Percentiles rank a stretch among this genome's conserved stretches.
Evolutionary conservation across 805 yeast genomes (phyloP).

Genomic region (Schizosaccharomyces octosporus): DNA sequence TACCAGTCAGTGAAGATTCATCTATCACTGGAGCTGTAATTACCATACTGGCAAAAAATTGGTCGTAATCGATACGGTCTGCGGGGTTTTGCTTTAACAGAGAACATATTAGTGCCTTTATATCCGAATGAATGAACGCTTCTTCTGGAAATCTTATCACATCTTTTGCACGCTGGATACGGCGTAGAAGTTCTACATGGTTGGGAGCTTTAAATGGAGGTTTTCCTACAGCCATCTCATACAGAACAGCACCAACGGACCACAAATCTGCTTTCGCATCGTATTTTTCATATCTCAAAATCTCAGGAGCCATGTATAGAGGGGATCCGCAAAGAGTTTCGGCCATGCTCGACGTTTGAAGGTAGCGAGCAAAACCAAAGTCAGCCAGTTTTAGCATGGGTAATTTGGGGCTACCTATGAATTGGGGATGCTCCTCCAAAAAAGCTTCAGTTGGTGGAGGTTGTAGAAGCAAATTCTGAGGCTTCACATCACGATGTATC

Average conservation of each 20-base stretch:
- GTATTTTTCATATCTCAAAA: conserved; percentile 75
- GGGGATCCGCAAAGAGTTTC: conserved; percentile 97
- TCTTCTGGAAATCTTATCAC: conserved; percentile 53
- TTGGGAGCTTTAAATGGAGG: conserved; percentile 90
- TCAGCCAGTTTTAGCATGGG: conserved; percentile 88
- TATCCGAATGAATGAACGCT: conserved; percentile 34
- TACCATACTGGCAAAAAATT: conserved; percentile 56
- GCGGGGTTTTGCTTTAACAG: conserved; percentile 64
- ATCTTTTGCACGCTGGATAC: conserved; percentile 64
- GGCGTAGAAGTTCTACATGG: conserved; percentile 69
- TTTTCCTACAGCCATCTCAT: conserved; percentile 87
- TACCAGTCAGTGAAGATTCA: background rate
- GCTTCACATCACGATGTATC: conserved; percentile 88
- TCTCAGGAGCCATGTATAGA: conserved; percentile 95
- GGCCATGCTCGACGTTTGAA: conserved; percentile 83
- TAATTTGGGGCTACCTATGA: conserved; percentile 18
- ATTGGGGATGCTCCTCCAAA: background rate
- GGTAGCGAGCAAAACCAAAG: conserved; percentile 86
- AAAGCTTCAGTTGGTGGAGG: conserved; percentile 46
- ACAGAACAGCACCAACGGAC: conserved; percentile 93
- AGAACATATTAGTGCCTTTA: conserved; percentile 47
- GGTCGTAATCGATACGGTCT: conserved; percentile 68
- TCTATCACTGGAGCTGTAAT: conserved; percentile 34
- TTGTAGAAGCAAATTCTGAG: conserved; percentile 59
- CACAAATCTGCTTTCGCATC: conserved; percentile 93